These are phyloP conservation scores for Mycena olivaceomarginata DNA, from an alignment of 768 basidiomycete species.

Conservation along the genomic window DNA sequence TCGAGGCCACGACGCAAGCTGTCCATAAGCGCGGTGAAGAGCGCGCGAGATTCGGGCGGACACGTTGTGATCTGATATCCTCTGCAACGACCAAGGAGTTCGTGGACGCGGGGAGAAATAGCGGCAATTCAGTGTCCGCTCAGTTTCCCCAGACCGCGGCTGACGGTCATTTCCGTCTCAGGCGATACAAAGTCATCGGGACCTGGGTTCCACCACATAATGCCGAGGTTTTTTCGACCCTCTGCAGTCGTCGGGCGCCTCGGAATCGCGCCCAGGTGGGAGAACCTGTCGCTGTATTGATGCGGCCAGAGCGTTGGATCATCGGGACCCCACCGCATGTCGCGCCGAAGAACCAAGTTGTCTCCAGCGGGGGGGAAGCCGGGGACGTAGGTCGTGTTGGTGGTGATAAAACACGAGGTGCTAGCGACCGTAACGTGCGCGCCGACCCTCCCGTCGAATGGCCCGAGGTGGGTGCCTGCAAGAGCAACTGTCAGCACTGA, in stretches of 20 bases:
- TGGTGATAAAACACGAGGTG: neutral
- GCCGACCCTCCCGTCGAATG: neutral
- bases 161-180: neutral
- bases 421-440: neutral
- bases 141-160: conserved; percentile 1
- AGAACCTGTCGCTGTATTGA: neutral
- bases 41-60: neutral
- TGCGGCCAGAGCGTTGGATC: conserved; percentile 26
- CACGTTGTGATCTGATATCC: neutral
- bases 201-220: conserved; percentile 5
- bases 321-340: conserved; percentile 29
- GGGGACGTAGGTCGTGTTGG: neutral
- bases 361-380: neutral
- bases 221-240: neutral
- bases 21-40: neutral
- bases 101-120: neutral
- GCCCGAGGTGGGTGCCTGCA: neutral
- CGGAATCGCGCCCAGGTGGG: conserved; percentile 8
- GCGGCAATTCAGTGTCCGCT: neutral
- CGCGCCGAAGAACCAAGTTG: neutral
- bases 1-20: neutral
- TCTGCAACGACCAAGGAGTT: neutral
- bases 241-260: neutral
- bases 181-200: neutral
- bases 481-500: neutral